Evolutionary conservation across 805 yeast genomes (phyloP), one percentile per base, ranked within the genome.

Genomic region (Henningerozyma blattae): DNA sequence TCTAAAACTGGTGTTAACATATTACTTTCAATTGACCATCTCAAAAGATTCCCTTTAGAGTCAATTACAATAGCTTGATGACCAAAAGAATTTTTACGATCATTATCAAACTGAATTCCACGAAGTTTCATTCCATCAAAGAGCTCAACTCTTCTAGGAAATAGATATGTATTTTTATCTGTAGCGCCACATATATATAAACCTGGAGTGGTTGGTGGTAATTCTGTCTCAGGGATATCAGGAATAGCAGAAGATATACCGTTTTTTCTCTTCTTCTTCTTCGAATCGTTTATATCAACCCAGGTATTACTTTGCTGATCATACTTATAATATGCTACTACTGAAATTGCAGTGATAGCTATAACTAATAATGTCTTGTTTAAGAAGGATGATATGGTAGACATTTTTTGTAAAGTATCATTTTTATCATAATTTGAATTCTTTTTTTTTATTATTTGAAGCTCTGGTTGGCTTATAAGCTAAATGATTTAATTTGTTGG

Each of bases 21-120:
- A 3, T 68, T 67, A 2, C 41, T 42, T 4, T 48, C 37, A 1
- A 44, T 41, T 14, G 19, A 74, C 82, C 87, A 84, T 49, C 79
- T 81, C 35, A 73, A 75, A 22, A 85, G 64, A 46, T 79, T 70
- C 15, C 96, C 97, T 13, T 68, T 69, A 1, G 65, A 64, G 39
- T 76, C 71, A 14, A 84, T 70, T 0, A 85, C 85, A 4, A 67
- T n/a, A n/a, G n/a, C n/a, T n/a, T n/a, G n/a, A n/a, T n/a, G n/a
- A n/a, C n/a, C n/a, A n/a, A n/a, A n/a, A n/a, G n/a, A 58, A 19
- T 70, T 75, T 6, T 16, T 13, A 4, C 43, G 52, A 1, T 60
- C 69, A 22, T 61, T 52, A 17, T 66, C 61, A 2, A 84, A 48
- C 15, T 64, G 60, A 4, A 87, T 72, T 47, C 74, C 78, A 31